These are phyloP conservation scores for Rosa chinensis DNA, from an alignment of 306 rosid species.

Conservation along the genomic window DNA sequence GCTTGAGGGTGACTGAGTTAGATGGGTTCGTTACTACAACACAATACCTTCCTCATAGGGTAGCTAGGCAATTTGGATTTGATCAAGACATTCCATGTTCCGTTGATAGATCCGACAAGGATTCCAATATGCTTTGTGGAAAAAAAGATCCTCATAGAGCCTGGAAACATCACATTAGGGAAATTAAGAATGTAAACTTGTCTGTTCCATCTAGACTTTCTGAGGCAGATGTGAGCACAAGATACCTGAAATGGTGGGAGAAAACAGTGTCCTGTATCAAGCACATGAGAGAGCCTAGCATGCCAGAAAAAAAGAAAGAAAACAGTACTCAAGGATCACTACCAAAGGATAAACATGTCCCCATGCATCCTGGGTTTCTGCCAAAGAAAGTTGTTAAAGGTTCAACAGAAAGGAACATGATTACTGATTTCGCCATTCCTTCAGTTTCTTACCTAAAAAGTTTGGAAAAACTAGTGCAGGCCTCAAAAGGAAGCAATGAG, in stretches of 20 bases:
- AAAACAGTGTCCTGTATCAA: neutral
- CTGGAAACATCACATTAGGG: constrained; percentile 37
- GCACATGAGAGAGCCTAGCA: neutral
- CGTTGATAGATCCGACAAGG: neutral
- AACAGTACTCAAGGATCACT: neutral
- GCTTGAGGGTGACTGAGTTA: constrained; percentile 41
- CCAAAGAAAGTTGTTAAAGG: neutral
- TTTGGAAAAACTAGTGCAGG: constrained; percentile 38
- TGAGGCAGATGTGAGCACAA: constrained; percentile 34
- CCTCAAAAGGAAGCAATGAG: neutral
- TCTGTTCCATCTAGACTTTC: constrained; percentile 37
- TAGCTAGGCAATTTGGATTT: constrained; percentile 59
- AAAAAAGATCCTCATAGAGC: constrained; percentile 9
- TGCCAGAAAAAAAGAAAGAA: neutral
- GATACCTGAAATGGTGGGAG: constrained; percentile 24
- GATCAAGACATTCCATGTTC: constrained; percentile 56
- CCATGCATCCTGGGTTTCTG: neutral
- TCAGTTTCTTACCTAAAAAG: constrained; percentile 9
- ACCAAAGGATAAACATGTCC: neutral
- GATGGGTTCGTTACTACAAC: constrained; percentile 40
- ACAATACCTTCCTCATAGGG: constrained; percentile 53
- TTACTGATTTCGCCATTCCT: neutral
- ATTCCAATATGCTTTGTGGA: neutral
- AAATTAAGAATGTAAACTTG: constrained; percentile 17
- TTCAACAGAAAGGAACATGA: neutral